These are phyloP conservation scores for Rhizopogon vulgaris DNA, from an alignment of 768 basidiomycete genomes.

Conservation along the genomic window DNA sequence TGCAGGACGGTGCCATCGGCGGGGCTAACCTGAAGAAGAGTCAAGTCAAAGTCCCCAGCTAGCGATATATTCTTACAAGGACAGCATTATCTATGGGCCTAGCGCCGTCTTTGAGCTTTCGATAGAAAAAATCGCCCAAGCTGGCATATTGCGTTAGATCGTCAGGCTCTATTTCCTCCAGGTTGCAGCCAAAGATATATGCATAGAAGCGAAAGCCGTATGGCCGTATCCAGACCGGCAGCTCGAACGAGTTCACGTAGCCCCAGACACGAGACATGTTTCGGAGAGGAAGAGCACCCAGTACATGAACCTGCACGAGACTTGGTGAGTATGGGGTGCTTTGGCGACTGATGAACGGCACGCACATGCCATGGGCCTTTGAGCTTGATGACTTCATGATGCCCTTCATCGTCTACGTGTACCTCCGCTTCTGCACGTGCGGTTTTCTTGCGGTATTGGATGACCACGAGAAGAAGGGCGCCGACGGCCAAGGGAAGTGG, in stretches of 20 bases:
- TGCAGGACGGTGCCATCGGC: conserved; percentile 93
- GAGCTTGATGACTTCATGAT: conserved; percentile 69
- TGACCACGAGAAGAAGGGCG: conserved; percentile 74
- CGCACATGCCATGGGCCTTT: conserved; percentile 92
- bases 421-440: conserved; percentile 53
- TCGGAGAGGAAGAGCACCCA: conserved; percentile 90
- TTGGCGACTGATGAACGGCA: conserved; percentile 2
- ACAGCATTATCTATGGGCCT: conserved; percentile 74
- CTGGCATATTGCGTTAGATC: conserved; percentile 78
- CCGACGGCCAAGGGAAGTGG: conserved; percentile 89
- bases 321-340: background rate
- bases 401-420: conserved; percentile 76
- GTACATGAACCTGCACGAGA: conserved; percentile 77
- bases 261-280: conserved; percentile 98
- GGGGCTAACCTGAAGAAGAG: conserved; percentile 65
- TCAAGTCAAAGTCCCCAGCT: background rate
- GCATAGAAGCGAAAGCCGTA: conserved; percentile 83
- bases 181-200: conserved; percentile 86
- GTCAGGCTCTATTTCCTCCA: conserved; percentile 78
- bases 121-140: conserved; percentile 95
- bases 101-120: conserved; percentile 73
- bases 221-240: conserved; percentile 95
- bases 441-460: conserved; percentile 65
- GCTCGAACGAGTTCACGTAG: conserved; percentile 85
- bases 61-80: conserved; percentile 43